A percentile compares a stretch with the other conserved stretches of the same genome.
Conservation (phyloP, 768 basidiomycete species). For the Phaffia australis region DNA sequence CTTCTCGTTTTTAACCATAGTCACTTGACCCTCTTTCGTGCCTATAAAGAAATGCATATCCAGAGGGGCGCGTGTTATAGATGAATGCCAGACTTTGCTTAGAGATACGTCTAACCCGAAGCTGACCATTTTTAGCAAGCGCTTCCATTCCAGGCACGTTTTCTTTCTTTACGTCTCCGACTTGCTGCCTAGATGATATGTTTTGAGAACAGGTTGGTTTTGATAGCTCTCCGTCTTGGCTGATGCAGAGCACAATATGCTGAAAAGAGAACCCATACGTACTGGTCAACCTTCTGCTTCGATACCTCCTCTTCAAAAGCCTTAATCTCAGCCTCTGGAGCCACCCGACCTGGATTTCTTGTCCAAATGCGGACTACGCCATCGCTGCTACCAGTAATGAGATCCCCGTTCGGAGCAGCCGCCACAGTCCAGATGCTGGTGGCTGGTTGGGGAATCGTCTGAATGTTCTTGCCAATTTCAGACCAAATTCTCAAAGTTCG, state of each 20-base stretch:
- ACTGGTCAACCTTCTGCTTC: constrained; percentile 62
- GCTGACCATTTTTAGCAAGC: constrained; percentile 56
- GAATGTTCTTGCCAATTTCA: constrained; percentile 58
- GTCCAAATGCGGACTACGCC: constrained; percentile 76
- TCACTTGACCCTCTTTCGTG: constrained; percentile 85
- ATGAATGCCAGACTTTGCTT: no score
- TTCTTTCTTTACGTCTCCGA: constrained; percentile 85
- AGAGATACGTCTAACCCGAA: no score
- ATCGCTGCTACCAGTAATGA: constrained; percentile 85
- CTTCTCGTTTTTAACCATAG: constrained; percentile 67
- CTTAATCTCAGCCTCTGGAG: constrained; percentile 51
- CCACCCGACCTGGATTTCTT: constrained; percentile 39
- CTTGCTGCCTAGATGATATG: constrained; percentile 48
- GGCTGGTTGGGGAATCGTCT: constrained; percentile 83
- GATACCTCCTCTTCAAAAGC: constrained; percentile 60
- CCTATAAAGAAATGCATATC: constrained; percentile 42
- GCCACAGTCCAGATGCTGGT: constrained; percentile 83
- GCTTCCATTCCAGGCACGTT: constrained; percentile 83
- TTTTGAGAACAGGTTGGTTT: background rate
- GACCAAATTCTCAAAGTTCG: constrained; percentile 82
- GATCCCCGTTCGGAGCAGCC: constrained; percentile 74
- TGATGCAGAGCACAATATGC: background rate
- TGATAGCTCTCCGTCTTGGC: background rate
- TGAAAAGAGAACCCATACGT: constrained; percentile 22
- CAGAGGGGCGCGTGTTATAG: background rate